phyloP scores from a whole-genome alignment of 2,329 filamentous ascomycete genomes.

The Phialophora chinensis region DNA sequence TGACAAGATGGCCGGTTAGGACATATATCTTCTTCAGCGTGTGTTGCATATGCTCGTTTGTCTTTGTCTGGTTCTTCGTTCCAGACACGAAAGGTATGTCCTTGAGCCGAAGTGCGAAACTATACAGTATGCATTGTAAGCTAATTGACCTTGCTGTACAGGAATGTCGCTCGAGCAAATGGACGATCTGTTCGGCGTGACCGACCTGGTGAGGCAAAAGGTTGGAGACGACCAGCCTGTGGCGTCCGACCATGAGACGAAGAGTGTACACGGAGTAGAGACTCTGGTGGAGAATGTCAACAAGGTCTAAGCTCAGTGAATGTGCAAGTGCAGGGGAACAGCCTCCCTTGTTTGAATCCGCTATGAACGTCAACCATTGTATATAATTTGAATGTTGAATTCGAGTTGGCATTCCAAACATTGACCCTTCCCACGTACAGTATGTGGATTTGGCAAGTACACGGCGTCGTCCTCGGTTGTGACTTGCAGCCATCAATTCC shows the following conservation, averaged over 20 bases:
- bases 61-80: constrained; percentile 67
- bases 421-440: too few species aligned
- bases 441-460: too few species aligned
- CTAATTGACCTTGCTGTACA: constrained; percentile 1
- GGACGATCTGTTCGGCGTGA: constrained; percentile 68
- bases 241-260: not conserved
- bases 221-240: not conserved
- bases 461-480: too few species aligned
- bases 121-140: too few species aligned
- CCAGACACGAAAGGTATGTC: constrained; percentile 70
- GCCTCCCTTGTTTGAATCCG: too few species aligned
- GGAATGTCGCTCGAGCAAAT: constrained; percentile 61
- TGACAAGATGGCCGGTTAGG: constrained; percentile 46
- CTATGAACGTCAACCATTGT: too few species aligned
- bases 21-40: constrained; percentile 72
- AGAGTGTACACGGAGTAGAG: not conserved
- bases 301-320: constrained; percentile 37
- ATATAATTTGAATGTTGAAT: too few species aligned
- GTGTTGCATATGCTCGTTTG: constrained; percentile 8
- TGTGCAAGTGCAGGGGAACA: too few species aligned
- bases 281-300: constrained; percentile 17
- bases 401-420: too few species aligned
- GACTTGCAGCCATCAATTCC: too few species aligned
- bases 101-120: constrained; percentile 37
- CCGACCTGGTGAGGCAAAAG: constrained; percentile 10